Base-by-base conservation (phyloP, 129 eudicot species). In the sunflower (Helianthus annuus) region DNA sequence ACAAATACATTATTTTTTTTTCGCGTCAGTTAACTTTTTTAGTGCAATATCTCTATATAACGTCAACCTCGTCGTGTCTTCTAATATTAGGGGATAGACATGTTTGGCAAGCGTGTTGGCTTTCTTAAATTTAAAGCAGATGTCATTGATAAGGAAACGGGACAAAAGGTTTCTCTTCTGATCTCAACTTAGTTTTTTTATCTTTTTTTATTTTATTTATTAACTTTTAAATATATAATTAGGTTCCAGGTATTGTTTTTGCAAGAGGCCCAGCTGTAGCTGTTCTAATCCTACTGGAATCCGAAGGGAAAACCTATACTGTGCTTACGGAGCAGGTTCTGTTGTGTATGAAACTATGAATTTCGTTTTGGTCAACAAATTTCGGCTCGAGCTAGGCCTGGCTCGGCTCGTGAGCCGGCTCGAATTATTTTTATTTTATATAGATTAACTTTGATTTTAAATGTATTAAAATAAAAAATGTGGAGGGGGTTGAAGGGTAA, bases 251-350 rank as follows among this genome's bases (percentile, higher is more conserved):
- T 69, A 88, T 95, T 78, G 97, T 90, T 51, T 95, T 95, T 88
- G 97, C 99, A 63, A 85, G 99, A 78, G 97, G 99, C 57, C 99
- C 99, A 58, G 97, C 99, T 75, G 99, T 90, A 79, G 94, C 99
- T 48, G 96, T 95, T 76, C 80, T 95, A 59, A 91, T 95, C 60
- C 97, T 95, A 52, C 73, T 95, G 83, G 89, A 88, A 6, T 95
- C 94, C 0, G 91, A 88, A 68, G 95, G 97, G 52, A 87, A 85
- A 84, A 88, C 97, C 17, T 95, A 85, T 81, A 84, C 94, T n/a
- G 96, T 95, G 79, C 94, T 95, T 68, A 90, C 97, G 3, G 96
- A 95, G 54, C 99, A 95, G 93, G 99, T 94, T 75, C 64, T 74
- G 48, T 32, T 27, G 49, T 70, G 39, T 42, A 54, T 56, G n/a